Evolutionary conservation across 495 filamentous ascomycete species (phyloP).

Genomic region (Neurospora sp.): DNA sequence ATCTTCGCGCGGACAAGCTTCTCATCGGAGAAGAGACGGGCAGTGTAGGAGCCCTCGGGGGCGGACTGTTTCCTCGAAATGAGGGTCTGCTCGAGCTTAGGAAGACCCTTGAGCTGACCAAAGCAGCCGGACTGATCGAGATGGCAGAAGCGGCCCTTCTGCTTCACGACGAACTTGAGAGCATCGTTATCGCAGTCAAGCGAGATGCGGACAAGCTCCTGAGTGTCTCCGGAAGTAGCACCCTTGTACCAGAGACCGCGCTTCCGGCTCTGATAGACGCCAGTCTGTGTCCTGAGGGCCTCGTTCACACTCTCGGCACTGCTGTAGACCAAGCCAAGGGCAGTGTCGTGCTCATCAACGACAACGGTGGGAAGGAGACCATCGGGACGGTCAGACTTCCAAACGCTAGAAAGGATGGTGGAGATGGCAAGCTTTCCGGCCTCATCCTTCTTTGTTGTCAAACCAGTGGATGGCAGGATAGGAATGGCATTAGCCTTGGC

Average conservation of each 20-base stretch:
- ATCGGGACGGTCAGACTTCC: conserved; percentile 74
- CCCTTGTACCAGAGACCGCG: conserved; percentile 96
- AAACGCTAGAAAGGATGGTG: conserved; percentile 55
- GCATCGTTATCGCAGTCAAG: conserved; percentile 92
- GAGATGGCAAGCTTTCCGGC: conserved; percentile 54
- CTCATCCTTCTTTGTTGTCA: conserved; percentile 56
- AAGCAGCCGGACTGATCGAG: conserved; percentile 87
- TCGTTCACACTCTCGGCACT: conserved; percentile 81
- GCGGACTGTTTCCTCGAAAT: conserved; percentile 67
- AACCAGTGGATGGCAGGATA: conserved; percentile 57
- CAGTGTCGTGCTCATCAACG: conserved; percentile 75
- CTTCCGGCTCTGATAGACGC: conserved; percentile 93
- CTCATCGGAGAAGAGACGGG: conserved; percentile 80
- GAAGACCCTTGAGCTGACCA: conserved; percentile 69
- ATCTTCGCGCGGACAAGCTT: conserved; percentile 90
- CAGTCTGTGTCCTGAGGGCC: conserved; percentile 75
- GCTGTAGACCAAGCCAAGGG: conserved; percentile 87
- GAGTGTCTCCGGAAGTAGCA: conserved; percentile 83
- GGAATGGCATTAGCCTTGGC: conserved; percentile 54
- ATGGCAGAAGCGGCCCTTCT: conserved; percentile 93
- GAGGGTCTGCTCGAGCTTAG: conserved; percentile 77
- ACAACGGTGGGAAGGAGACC: conserved; percentile 81
- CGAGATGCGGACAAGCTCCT: conserved; percentile 75
- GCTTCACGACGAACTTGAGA: conserved; percentile 76
- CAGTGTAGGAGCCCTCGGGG: conserved; percentile 85